phyloP scores from a whole-genome alignment of 345 rosid species.

The Salix caprea region DNA sequence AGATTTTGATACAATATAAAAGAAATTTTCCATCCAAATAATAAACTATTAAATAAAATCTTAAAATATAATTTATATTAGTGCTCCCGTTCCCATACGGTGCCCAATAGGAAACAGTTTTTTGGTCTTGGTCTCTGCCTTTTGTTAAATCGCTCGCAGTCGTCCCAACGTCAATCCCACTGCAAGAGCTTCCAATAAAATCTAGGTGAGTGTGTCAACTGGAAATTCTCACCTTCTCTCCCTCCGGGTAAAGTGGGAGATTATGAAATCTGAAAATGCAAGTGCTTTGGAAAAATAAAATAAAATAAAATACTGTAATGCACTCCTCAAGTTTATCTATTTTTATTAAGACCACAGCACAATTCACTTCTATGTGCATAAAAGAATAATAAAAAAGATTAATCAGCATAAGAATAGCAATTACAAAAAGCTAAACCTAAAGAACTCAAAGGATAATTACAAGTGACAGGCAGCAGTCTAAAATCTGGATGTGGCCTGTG shows the following conservation, averaged over 20 bases:
- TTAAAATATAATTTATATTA: no score
- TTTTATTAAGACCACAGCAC: no score
- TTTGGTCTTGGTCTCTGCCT: slow-evolving; percentile 2
- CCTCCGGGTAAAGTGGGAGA: background rate
- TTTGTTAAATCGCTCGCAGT: background rate
- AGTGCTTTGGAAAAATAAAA: background rate
- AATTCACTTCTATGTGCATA: no score
- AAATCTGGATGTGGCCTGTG: background rate
- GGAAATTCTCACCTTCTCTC: background rate
- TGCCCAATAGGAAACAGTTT: background rate
- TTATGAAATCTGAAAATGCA: background rate
- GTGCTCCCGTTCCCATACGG: background rate
- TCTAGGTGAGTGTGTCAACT: slow-evolving; percentile 16
- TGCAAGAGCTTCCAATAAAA: slow-evolving; percentile 3
- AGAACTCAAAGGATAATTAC: background rate
- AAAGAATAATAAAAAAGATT: background rate
- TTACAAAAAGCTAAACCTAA: background rate
- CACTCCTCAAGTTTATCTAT: no score
- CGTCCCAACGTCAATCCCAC: background rate
- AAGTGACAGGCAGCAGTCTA: background rate
- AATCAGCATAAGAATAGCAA: background rate
- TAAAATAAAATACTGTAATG: background rate
- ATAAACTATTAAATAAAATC: no score
- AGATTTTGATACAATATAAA: no score
- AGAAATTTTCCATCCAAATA: no score